Conservation (phyloP, 345 rosid species). For the Salix suchowensis region DNA sequence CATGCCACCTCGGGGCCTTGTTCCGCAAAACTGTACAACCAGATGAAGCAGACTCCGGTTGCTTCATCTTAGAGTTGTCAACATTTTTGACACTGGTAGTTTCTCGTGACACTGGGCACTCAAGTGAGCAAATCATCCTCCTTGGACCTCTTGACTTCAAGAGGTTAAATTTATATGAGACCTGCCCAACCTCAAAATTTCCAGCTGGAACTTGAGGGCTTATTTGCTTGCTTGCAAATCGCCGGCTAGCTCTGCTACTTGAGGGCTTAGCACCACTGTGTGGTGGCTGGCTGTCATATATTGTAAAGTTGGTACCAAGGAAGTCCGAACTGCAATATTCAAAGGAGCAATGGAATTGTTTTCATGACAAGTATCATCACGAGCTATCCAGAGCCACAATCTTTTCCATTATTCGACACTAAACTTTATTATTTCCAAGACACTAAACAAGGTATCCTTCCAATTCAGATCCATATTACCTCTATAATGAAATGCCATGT, state of each 20-base stretch:
- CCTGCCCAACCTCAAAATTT: slow-evolving; percentile 78
- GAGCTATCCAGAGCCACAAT: neutral
- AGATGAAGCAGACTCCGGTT: slow-evolving; percentile 28
- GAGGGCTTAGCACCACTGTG: slow-evolving; percentile 83
- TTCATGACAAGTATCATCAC: neutral
- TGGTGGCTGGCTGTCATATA: slow-evolving; percentile 84
- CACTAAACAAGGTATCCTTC: neutral
- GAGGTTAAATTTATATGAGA: slow-evolving; percentile 86
- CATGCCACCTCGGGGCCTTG: slow-evolving; percentile 97
- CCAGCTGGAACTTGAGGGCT: slow-evolving; percentile 93
- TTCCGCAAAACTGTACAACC: slow-evolving; percentile 52
- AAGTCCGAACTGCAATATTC: slow-evolving; percentile 73
- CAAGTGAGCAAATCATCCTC: slow-evolving; percentile 80
- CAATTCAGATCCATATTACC: neutral
- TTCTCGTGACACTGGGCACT: slow-evolving; percentile 44
- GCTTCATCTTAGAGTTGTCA: slow-evolving; percentile 38
- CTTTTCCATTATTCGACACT: too few relatives aligned
- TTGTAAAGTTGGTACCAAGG: slow-evolving; percentile 88
- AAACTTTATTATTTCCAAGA: neutral
- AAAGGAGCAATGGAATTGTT: neutral
- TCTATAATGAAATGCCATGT: neutral
- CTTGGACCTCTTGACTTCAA: slow-evolving; percentile 96
- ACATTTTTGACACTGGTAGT: slow-evolving; percentile 17
- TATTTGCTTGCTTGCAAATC: slow-evolving; percentile 90
- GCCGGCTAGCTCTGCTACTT: slow-evolving; percentile 62